Evolutionary conservation across 768 basidiomycete genomes (phyloP), one percentile per base, ranked within the genome.

Genomic region (Scleroderma bovista): DNA sequence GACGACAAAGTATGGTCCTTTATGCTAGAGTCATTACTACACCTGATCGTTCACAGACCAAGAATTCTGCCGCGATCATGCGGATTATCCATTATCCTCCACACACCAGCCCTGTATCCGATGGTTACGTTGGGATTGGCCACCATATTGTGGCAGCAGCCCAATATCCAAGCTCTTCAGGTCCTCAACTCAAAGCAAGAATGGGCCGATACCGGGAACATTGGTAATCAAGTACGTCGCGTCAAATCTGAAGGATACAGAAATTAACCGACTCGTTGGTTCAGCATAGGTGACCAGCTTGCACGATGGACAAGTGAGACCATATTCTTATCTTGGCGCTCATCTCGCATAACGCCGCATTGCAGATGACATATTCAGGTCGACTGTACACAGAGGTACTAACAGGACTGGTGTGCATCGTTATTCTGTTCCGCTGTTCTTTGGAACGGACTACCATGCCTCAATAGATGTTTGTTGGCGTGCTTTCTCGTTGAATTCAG

Each of bases 351-450:
- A 29, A 9, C 9, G 26, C 26, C 26, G 9, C 26, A 29, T 29
- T 29, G 3, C 29, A 94, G 89, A 94, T 58, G 90, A 88, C 57
- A 73, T 92, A 37, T 95, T 93, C 78, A 90, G 88, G 58, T 93
- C 89, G 0, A 94, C 93, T 0, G 75, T 87, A 1, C 94, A 97
- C 65, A 81, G 93, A 39, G 93, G 85, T 2, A 75, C 90, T 55
- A 93, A 93, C 57, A 74, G 81, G 38, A 81, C 80, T 20, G 86
- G 88, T 4, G 69, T 74, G 26, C 70, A 73, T 17, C 77, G 93
- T 22, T 93, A 88, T 65, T 91, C 89, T 0, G 88, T 93, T 19
- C 92, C 93, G 0, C 71, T 93, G 23, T 95, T 96, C 71, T 93
- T 93, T 55, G 92, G 93, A 3, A 85, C 84, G 12, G 89, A 94